phyloP scores from a whole-genome alignment of 345 rosid species.

The Isatis tinctoria region DNA sequence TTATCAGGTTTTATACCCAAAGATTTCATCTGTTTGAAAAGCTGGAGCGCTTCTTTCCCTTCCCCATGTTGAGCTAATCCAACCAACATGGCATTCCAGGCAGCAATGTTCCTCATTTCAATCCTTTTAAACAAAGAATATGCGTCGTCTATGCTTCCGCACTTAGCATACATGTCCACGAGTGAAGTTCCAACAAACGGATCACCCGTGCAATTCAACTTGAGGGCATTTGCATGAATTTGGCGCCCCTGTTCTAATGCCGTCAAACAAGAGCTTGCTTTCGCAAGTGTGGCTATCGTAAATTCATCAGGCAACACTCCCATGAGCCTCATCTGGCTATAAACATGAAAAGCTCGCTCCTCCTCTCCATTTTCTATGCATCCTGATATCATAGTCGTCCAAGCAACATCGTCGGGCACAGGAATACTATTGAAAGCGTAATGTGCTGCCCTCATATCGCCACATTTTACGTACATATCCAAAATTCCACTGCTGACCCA shows the following conservation, averaged over 20 bases:
- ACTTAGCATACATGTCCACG: conserved; percentile 71
- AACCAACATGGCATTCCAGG: conserved; percentile 53
- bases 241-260: conserved; percentile 65
- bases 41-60: conserved; percentile 48
- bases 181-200: conserved; percentile 52
- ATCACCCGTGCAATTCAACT: conserved; percentile 43
- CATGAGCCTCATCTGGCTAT: conserved; percentile 53
- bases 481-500: conserved; percentile 49
- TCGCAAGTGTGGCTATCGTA: conserved; percentile 56
- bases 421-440: conserved; percentile 39
- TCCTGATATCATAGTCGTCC: conserved; percentile 75
- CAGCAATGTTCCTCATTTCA: conserved; percentile 29
- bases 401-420: conserved; percentile 53
- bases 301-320: conserved; percentile 56
- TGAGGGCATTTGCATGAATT: conserved; percentile 57
- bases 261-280: conserved; percentile 54
- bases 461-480: conserved; percentile 66
- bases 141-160: conserved; percentile 58
- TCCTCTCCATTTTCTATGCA: conserved; percentile 61
- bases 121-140: conserved; percentile 42
- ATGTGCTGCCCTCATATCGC: conserved; percentile 48
- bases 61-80: conserved; percentile 60
- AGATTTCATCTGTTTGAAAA: conserved; percentile 41
- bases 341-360: conserved; percentile 45
- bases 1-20: conserved; percentile 39